Base-by-base conservation (phyloP, 176 grass and related monocot species). In the Eragrostis curvula region DNA sequence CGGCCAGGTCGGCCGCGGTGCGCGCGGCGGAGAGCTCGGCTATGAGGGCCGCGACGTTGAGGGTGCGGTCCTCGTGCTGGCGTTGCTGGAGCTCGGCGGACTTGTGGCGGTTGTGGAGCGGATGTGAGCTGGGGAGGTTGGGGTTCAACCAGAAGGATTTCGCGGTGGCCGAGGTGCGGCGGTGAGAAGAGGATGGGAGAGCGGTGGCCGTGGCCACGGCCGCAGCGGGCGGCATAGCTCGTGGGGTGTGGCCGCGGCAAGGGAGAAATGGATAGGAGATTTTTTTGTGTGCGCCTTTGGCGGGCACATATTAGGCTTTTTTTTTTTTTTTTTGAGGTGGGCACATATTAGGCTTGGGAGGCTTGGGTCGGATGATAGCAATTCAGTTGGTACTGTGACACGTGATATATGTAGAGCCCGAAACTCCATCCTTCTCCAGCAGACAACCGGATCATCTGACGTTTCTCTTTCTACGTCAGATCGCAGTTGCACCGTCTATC, bases 41-140 rank as follows among this genome's bases (percentile, higher is more conserved):
- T 21, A 95, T 79, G 60, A 98, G 86, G 1, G 82, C 84, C 2
- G 86, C 7, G 79, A 98, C 78, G 73, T 93, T 79, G 32, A 89
- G 73, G 47, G 72, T 41, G 71, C 77, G 82, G 79, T 91, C 88
- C 73, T 86, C 30, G 72, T 77, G 91, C 41, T 77, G 77, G 21
- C 51, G 75, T 12, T 75, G 61, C 28, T 79, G 68, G 17, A 62
- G 81, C 48, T 76, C 69, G 16, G 56, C 47, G 15, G 72, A 17
- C 69, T 85, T 85, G 12, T 76, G 82, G n/a, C 79, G 81, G 15
- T 73, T 80, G 63, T 66, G 87, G 78, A 73, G 84, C 8, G 72
- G 87, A 46, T 90, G 82, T 5, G 86, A 84, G 62, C 45, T 36
- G 20, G 73, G 85, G 45, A 84, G 82, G 67, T 70, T 91, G 77